phyloP scores from a whole-genome alignment of 306 rosid genomes.

The Casuarina equisetifolia region DNA sequence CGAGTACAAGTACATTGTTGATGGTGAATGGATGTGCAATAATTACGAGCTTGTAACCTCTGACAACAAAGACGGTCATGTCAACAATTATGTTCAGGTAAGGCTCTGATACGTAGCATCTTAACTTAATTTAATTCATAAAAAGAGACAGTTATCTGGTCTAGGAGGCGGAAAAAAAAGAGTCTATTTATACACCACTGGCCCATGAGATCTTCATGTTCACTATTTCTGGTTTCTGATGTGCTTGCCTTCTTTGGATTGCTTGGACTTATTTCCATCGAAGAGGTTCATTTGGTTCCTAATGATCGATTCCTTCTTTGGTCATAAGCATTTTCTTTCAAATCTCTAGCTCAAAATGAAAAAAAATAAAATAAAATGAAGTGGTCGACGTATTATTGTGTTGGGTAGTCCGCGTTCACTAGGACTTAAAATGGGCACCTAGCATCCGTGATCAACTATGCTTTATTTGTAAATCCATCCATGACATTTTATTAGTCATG shows the following conservation, averaged over 20 bases:
- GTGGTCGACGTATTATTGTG: background rate
- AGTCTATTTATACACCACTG: background rate
- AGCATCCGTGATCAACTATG: too few species aligned
- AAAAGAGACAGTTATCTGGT: background rate
- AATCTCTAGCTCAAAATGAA: too few species aligned
- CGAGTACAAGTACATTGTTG: conserved; percentile 88
- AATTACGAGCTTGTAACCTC: conserved; percentile 45
- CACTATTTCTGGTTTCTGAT: background rate
- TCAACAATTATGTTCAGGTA: conserved; percentile 79
- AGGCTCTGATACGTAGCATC: conserved; percentile 26
- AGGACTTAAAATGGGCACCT: background rate
- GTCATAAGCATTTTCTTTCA: background rate
- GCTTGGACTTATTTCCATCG: background rate
- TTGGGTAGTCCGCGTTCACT: background rate
- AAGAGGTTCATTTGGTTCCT: background rate
- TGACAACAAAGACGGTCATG: conserved; percentile 83
- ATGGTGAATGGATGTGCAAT: conserved; percentile 76
- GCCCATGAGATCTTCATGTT: background rate
- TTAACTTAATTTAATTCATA: background rate
- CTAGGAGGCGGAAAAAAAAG: background rate
- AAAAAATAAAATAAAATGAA: too few species aligned
- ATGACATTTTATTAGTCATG: background rate
- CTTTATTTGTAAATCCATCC: background rate
- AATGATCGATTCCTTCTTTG: background rate
- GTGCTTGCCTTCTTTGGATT: conserved; percentile 11